A percentile compares a stretch with the other conserved stretches of the same genome.
Conservation (phyloP, 257 asterid species). For the Solanum dulcamara region DNA sequence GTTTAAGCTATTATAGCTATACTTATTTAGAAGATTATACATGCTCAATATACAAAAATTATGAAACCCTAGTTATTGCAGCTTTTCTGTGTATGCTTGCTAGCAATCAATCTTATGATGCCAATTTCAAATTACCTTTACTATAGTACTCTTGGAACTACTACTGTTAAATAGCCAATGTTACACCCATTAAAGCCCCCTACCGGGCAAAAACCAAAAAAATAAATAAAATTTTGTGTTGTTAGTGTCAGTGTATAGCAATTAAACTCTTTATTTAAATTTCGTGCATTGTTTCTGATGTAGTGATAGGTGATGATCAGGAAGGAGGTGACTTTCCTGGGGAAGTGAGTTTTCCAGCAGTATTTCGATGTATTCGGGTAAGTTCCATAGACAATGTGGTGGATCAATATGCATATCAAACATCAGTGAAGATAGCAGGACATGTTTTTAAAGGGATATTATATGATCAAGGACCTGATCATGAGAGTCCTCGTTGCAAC, state of each 20-base stretch:
- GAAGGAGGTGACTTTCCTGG: conserved; percentile 52
- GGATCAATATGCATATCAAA: conserved; percentile 66
- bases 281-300: background rate
- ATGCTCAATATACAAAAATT: background rate
- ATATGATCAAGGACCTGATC: conserved; percentile 53
- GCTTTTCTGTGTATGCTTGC: background rate
- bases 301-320: conserved; percentile 13
- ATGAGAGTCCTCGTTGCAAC: conserved; percentile 2
- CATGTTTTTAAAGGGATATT: conserved; percentile 67
- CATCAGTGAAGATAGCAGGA: conserved; percentile 66
- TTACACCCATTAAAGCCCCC: background rate
- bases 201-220: background rate
- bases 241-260: background rate
- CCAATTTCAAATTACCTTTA: background rate
- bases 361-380: conserved; percentile 57
- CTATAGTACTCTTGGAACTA: background rate
- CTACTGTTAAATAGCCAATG: background rate
- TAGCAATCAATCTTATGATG: background rate
- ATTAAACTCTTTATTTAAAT: background rate
- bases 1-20: background rate
- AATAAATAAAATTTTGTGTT: background rate
- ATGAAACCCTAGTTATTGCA: conserved; percentile 21
- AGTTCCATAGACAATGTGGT: conserved; percentile 60
- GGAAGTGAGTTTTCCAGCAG: conserved; percentile 56
- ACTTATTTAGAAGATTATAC: background rate